Percentiles rank a stretch among this genome's conserved stretches.
phyloP scores from a whole-genome alignment of 371 early-diverging fungal species.

The Batkoa obscura region DNA sequence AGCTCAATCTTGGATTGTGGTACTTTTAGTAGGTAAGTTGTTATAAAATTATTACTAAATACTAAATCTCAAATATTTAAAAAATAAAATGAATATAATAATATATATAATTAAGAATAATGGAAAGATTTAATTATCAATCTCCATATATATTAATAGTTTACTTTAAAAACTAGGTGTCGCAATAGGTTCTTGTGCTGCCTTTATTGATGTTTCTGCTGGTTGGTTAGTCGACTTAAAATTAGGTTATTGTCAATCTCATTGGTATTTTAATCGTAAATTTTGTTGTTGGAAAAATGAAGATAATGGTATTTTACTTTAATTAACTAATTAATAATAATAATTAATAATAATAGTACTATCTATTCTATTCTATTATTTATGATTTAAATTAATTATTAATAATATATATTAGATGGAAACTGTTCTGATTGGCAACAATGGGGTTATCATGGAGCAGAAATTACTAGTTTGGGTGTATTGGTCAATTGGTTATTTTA shows the following conservation, averaged over 20 bases:
- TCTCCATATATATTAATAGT: not conserved
- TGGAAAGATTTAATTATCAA: too few relatives aligned
- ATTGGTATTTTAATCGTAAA: slow-evolving; percentile 84
- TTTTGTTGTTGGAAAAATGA: slow-evolving; percentile 87
- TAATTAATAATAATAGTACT: not conserved
- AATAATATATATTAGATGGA: slow-evolving; percentile 8
- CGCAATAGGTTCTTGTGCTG: slow-evolving; percentile 61
- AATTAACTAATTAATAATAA: too few relatives aligned
- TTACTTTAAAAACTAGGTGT: slow-evolving; percentile 21
- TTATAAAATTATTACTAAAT: slow-evolving; percentile 1
- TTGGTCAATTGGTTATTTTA: not conserved
- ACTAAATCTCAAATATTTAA: too few relatives aligned
- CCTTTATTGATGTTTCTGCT: slow-evolving; percentile 65
- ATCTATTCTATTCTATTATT: not conserved
- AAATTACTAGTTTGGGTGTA: slow-evolving; percentile 11
- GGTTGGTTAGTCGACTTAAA: slow-evolving; percentile 73
- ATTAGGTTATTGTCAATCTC: slow-evolving; percentile 65
- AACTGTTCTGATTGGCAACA: not conserved
- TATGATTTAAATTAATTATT: slow-evolving; percentile 1
- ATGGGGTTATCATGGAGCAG: too few relatives aligned
- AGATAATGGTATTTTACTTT: slow-evolving; percentile 21
- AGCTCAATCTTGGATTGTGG: slow-evolving; percentile 72
- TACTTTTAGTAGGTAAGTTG: slow-evolving; percentile 43
- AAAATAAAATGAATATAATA: too few relatives aligned
- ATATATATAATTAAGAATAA: too few relatives aligned